Conservation (phyloP, 2,329 filamentous ascomycete species). For the Colletotrichum phormii region DNA sequence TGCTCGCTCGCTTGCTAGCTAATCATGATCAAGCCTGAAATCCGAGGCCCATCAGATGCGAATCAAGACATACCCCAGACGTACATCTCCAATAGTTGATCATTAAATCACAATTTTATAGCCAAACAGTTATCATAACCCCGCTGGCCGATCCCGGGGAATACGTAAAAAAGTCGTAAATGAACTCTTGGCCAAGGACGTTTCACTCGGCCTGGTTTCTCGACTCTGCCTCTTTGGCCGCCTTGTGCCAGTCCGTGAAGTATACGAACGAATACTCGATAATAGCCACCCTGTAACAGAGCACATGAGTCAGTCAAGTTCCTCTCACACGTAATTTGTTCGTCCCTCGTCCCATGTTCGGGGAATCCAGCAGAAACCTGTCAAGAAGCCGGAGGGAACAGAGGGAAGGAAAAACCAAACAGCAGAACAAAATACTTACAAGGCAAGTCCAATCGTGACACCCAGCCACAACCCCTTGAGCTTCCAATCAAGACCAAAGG, state of each 20-base stretch:
- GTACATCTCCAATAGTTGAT: not conserved
- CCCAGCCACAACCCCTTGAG: slow-evolving; percentile 86
- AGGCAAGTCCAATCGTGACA: slow-evolving; percentile 76
- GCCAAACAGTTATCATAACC: not conserved
- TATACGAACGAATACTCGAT: slow-evolving; percentile 67
- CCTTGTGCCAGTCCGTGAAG: slow-evolving; percentile 64
- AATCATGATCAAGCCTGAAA: not conserved
- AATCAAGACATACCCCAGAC: not conserved
- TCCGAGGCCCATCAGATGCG: not conserved
- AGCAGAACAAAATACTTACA: slow-evolving; percentile 56
- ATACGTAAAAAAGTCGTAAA: not conserved
- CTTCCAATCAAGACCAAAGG: slow-evolving; percentile 82
- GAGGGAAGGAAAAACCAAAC: not conserved
- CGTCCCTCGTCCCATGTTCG: not conserved
- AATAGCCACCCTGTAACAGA: slow-evolving; percentile 57
- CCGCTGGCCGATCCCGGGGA: not conserved
- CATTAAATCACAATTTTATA: not conserved
- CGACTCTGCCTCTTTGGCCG: slow-evolving; percentile 63
- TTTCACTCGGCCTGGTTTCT: slow-evolving; percentile 53
- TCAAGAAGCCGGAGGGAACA: not conserved
- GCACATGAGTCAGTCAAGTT: slow-evolving; percentile 30
- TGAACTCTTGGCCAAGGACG: slow-evolving; percentile 50
- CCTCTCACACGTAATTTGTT: too few species aligned
- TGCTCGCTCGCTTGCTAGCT: slow-evolving; percentile 1
- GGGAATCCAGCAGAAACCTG: not conserved